Evolutionary conservation across 768 basidiomycete genomes (phyloP).

Genomic region (Termitomyces sp.): DNA sequence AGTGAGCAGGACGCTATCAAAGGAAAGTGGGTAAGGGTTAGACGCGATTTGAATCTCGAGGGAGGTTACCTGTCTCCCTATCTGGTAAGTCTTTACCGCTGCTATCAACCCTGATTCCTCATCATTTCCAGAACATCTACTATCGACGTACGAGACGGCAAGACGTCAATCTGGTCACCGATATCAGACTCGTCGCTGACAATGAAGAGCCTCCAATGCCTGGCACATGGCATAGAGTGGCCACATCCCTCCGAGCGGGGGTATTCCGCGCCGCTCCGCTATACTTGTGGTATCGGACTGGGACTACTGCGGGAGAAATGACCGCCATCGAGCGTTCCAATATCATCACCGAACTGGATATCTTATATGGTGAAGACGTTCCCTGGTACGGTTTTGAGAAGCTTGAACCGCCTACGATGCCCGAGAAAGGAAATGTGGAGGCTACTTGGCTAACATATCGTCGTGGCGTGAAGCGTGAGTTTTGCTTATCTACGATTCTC

Average conservation of each 20-base stretch:
- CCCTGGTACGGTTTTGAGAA: slow-evolving; percentile 87
- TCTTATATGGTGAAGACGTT: slow-evolving; percentile 77
- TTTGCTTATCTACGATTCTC: too few species aligned
- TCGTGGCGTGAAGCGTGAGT: slow-evolving; percentile 68
- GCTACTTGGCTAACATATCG: slow-evolving; percentile 65
- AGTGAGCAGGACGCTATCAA: slow-evolving; percentile 68
- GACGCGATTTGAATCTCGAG: slow-evolving; percentile 70
- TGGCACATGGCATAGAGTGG: slow-evolving; percentile 59
- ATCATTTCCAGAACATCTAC: slow-evolving; percentile 50
- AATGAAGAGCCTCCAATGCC: slow-evolving; percentile 41
- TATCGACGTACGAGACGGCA: slow-evolving; percentile 83
- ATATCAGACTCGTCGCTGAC: slow-evolving; percentile 59
- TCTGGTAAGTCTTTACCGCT: slow-evolving; percentile 37
- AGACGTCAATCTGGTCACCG: slow-evolving; percentile 74
- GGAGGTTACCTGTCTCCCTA: slow-evolving; percentile 48
- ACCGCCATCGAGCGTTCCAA: slow-evolving; percentile 47
- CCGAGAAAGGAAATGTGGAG: slow-evolving; percentile 33
- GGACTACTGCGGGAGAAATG: slow-evolving; percentile 61
- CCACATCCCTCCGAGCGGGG: slow-evolving; percentile 60
- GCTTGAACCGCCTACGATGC: slow-evolving; percentile 53
- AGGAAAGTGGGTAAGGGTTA: slow-evolving; percentile 89
- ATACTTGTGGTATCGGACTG: slow-evolving; percentile 75
- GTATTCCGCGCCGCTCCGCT: slow-evolving; percentile 48
- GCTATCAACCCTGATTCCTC: background rate
- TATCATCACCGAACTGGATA: slow-evolving; percentile 88